A percentile compares a stretch with the other conserved stretches of the same genome.
Evolutionary conservation across 116 monocot species (phyloP).

Genomic region (Iris pallida): DNA sequence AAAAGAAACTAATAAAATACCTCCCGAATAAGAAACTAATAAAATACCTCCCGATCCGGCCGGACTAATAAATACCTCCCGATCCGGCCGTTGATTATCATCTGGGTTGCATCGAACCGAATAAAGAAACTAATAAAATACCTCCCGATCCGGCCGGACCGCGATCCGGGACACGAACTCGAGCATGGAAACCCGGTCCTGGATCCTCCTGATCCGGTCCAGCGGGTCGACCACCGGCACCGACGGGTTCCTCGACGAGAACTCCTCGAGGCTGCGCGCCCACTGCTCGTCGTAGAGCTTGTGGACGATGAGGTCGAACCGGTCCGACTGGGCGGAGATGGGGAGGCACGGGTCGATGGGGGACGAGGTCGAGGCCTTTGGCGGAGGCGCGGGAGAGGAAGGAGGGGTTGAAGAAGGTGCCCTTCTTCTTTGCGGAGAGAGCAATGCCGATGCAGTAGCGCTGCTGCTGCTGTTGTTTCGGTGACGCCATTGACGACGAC

Average conservation of each 20-base stretch:
- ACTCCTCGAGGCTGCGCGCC: conserved; percentile 18
- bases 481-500: not conserved
- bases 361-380: conserved; percentile 58
- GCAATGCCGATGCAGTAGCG: conserved; percentile 53
- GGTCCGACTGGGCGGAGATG: conserved; percentile 22
- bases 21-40: too few relatives aligned
- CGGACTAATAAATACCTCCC: too few relatives aligned
- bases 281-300: conserved; percentile 26
- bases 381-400: conserved; percentile 31
- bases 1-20: too few relatives aligned
- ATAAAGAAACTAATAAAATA: not conserved
- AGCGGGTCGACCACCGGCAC: conserved; percentile 24
- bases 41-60: too few relatives aligned
- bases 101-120: too few relatives aligned
- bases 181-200: conserved; percentile 33
- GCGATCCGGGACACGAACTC: conserved; percentile 21
- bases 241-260: conserved; percentile 20
- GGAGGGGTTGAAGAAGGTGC: conserved; percentile 59
- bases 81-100: too few relatives aligned
- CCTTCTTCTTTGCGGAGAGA: conserved; percentile 49
- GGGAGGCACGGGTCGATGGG: conserved; percentile 42
- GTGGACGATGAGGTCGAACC: conserved; percentile 20
- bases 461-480: not conserved
- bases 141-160: not conserved
- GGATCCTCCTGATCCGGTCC: conserved; percentile 21